Evolutionary conservation across 2,329 filamentous ascomycete genomes (phyloP), one percentile per base, ranked within the genome.

Genomic region (Pseudogymnoascus sp.): DNA sequence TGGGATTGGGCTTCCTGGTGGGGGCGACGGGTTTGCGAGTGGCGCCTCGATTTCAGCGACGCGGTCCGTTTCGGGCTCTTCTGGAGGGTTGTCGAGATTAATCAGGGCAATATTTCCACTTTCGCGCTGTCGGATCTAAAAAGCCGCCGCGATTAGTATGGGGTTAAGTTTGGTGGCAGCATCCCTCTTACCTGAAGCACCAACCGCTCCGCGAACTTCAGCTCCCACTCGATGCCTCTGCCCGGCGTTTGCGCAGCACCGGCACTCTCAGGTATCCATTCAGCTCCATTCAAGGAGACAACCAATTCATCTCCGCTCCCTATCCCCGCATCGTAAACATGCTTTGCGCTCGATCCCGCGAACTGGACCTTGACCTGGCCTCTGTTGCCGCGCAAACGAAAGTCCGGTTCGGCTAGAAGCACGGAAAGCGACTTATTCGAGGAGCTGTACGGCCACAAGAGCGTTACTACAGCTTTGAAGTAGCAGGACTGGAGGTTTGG

Each of bases 401-500:
- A 89, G 73, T 97, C 91, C 52, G 87, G 86, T 69, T 97, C 92
- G 52, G 90, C 90, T 35, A 97, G 82, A 19, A 95, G 82, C 60
- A 97, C 86, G 25, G 91, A 88, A 67, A 92, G 82, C 39, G 86
- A 86, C 61, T 83, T 84, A 30, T 83, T 88, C 25, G 91, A 85
- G 22, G 88, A 89, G 66, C 90, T 96, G 75, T 91, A 97, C 0
- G 93, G 93, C 92, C 93, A 97, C 63, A 91, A 86, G 36, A 97
- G 84, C 7, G 91, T 93, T 22, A 97, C 84, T 14, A 89, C 80
- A 39, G 90, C 92, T 63, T 84, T 82, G 33, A 96, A 75, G 11
- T 78, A 76, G 64, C 76, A 76, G 5, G 75, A 72, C 2, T 70
- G 63, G 23, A 74, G 72, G 11, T 79, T 72, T 12, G 74, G 62